Percentiles rank a stretch among this genome's conserved stretches.
Conservation (phyloP, 495 filamentous ascomycete species). For the Hypoxylon perforatum region DNA sequence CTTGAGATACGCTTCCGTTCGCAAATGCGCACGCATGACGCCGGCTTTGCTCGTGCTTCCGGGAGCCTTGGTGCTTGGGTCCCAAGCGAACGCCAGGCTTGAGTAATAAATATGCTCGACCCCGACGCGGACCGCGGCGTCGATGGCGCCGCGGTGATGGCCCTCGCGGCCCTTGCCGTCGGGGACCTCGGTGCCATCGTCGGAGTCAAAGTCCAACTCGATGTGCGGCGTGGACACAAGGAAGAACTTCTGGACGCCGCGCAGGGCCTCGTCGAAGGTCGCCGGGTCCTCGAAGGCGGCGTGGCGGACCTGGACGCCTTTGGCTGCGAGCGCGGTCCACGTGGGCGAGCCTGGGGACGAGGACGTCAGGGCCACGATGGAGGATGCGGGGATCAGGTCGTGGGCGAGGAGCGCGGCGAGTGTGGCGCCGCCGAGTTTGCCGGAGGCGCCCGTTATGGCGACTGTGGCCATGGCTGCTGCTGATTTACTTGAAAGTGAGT, state of each 20-base stretch:
- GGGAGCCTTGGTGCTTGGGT: background rate
- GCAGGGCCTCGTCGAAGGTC: slow-evolving; percentile 51
- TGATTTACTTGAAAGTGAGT: background rate
- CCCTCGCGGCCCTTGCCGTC: slow-evolving; percentile 51
- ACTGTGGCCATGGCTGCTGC: slow-evolving; percentile 39
- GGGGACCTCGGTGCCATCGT: slow-evolving; percentile 43
- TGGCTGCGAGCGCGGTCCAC: slow-evolving; percentile 31
- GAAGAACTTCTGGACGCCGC: slow-evolving; percentile 58
- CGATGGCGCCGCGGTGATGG: slow-evolving; percentile 65
- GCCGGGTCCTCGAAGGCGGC: slow-evolving; percentile 55
- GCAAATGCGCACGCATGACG: slow-evolving; percentile 77
- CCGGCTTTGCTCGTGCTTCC: slow-evolving; percentile 45
- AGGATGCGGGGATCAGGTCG: slow-evolving; percentile 43
- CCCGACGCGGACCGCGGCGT: slow-evolving; percentile 66
- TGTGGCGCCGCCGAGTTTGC: slow-evolving; percentile 58
- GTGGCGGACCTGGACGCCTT: slow-evolving; percentile 49
- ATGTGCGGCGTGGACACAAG: slow-evolving; percentile 57
- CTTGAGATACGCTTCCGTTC: slow-evolving; percentile 68
- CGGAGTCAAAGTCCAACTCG: slow-evolving; percentile 45
- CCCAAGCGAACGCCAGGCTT: slow-evolving; percentile 60
- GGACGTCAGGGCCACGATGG: slow-evolving; percentile 54
- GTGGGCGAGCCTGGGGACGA: slow-evolving; percentile 40
- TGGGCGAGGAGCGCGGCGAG: slow-evolving; percentile 53
- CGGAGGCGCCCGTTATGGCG: slow-evolving; percentile 55
- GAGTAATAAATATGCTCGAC: slow-evolving; percentile 75